Conservation (phyloP, 2,329 filamentous ascomycete species). For the Fonsecaea multimorphosa region DNA sequence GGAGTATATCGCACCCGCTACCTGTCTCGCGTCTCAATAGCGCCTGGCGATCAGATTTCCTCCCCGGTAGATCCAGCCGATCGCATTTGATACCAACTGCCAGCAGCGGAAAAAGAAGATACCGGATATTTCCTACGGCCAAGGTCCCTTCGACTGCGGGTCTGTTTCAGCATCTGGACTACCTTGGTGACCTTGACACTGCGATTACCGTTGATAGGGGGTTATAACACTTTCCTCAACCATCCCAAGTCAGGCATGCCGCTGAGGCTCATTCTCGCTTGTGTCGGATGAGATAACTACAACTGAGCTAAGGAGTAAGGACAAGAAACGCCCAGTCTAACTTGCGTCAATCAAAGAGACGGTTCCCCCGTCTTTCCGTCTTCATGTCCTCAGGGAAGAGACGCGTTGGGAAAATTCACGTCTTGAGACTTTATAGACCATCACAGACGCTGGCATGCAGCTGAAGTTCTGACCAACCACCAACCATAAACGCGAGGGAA, state of each 20-base stretch:
- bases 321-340: not conserved
- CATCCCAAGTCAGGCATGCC: not conserved
- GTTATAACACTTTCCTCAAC: not conserved
- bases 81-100: constrained; percentile 6
- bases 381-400: not conserved
- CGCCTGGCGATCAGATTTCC: constrained; percentile 1
- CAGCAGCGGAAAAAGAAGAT: not conserved
- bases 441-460: not conserved
- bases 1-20: not conserved
- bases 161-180: not conserved
- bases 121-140: not conserved
- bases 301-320: not conserved
- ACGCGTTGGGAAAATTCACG: not conserved
- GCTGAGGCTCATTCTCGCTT: not conserved
- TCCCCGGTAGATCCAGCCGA: constrained; percentile 2
- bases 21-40: constrained; percentile 9
- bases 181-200: not conserved
- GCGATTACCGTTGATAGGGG: not conserved
- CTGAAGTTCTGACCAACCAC: not conserved
- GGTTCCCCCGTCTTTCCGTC: not conserved
- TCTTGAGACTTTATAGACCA: not conserved
- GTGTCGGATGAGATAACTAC: not conserved
- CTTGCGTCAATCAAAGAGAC: not conserved
- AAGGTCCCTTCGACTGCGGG: not conserved
- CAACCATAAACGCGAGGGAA: not conserved